phyloP scores from a whole-genome alignment of 768 basidiomycete genomes.

The Mycena pura region DNA sequence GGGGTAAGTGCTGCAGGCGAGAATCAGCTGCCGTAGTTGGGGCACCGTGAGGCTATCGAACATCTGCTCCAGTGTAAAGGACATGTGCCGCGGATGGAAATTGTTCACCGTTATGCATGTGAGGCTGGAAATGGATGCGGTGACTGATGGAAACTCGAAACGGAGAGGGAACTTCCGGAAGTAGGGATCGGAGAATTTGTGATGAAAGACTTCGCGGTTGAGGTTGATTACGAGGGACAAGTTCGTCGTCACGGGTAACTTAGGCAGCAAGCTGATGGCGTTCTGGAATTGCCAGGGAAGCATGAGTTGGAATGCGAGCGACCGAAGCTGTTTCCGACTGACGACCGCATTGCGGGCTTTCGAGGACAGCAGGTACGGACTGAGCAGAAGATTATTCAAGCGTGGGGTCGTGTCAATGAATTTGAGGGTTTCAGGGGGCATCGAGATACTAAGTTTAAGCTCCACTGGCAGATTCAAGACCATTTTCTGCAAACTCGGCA shows the following conservation, averaged over 20 bases:
- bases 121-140: neutral
- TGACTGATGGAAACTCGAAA: neutral
- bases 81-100: neutral
- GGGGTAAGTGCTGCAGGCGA: neutral
- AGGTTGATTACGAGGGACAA: neutral
- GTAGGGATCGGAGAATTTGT: too few relatives aligned
- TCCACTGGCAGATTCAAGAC: neutral
- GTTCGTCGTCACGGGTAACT: neutral
- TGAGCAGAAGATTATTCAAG: neutral
- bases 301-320: neutral
- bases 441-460: neutral
- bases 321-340: neutral
- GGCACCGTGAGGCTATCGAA: slow-evolving; percentile 7
- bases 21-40: neutral
- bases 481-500: neutral
- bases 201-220: neutral
- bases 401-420: neutral
- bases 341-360: neutral
- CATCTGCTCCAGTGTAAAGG: neutral
- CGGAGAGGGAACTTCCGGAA: too few relatives aligned
- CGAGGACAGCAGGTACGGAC: neutral
- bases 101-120: neutral
- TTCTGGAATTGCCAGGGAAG: neutral
- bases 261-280: neutral
- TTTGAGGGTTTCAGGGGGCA: neutral